These are phyloP conservation scores for Malassezia slooffiae DNA, from an alignment of 1,284 basidiomycete genomes.

Conservation along the genomic window DNA sequence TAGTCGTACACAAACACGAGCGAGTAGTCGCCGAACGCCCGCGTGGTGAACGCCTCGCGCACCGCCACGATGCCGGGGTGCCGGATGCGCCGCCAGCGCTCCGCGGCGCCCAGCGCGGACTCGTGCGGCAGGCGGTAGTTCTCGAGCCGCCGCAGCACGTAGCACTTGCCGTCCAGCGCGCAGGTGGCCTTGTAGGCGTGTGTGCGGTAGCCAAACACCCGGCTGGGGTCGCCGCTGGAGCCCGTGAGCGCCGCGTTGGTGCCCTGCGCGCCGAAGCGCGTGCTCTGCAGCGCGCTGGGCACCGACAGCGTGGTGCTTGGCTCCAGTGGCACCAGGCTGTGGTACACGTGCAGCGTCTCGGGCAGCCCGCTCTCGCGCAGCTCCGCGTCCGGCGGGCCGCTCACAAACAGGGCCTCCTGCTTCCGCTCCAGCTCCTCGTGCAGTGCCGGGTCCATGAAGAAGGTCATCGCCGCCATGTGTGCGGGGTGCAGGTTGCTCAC, in stretches of 20 bases:
- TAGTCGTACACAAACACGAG: slow-evolving; percentile 87
- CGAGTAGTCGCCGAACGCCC: slow-evolving; percentile 74
- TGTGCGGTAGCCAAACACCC: slow-evolving; percentile 56
- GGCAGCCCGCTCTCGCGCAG: slow-evolving; percentile 55
- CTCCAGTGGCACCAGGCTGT: slow-evolving; percentile 72
- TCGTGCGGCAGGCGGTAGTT: slow-evolving; percentile 64
- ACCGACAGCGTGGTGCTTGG: slow-evolving; percentile 16
- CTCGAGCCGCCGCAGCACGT: slow-evolving; percentile 72
- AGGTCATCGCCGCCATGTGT: slow-evolving; percentile 49
- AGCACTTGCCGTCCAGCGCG: slow-evolving; percentile 65
- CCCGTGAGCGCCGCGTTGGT: slow-evolving; percentile 24
- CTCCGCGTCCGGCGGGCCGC: slow-evolving; percentile 21
- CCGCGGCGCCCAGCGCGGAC: slow-evolving; percentile 68
- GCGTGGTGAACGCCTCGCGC: slow-evolving; percentile 88
- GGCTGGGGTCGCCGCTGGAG: slow-evolving; percentile 35
- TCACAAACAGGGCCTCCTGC: slow-evolving; percentile 61
- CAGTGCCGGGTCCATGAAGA: slow-evolving; percentile 62
- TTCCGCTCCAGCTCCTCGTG: slow-evolving; percentile 69
- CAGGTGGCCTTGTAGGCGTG: slow-evolving; percentile 73
- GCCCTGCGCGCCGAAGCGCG: slow-evolving; percentile 28
- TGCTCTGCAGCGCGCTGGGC: slow-evolving; percentile 25
- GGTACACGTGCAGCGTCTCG: slow-evolving; percentile 80
- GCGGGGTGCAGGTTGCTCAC: slow-evolving; percentile 50
- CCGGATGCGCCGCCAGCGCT: slow-evolving; percentile 71
- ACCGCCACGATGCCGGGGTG: slow-evolving; percentile 80